Conservation (phyloP, 257 asterid species). For the Solanum megistacrolobum region DNA sequence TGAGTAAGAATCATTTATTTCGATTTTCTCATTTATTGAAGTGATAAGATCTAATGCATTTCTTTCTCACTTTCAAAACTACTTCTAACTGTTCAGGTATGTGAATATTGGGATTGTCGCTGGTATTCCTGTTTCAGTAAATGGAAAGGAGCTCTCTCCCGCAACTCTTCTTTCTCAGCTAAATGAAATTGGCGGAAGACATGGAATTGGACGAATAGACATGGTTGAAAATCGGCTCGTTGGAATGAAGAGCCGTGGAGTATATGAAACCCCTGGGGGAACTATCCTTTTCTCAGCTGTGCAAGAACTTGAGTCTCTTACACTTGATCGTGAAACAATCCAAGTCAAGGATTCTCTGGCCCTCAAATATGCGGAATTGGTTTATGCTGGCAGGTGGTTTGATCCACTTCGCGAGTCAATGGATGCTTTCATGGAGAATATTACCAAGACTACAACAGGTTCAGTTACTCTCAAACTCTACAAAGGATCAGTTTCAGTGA, state of each 20-base stretch:
- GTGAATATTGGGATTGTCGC: conserved; percentile 62
- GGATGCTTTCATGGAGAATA: conserved; percentile 91
- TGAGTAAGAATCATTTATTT: conserved; percentile 38
- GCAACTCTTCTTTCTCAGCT: conserved; percentile 72
- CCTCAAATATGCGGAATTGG: conserved; percentile 82
- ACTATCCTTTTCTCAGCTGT: conserved; percentile 74
- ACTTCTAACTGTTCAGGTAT: conserved; percentile 31
- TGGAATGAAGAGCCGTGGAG: conserved; percentile 98
- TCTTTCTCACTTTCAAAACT: neutral
- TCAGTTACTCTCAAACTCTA: conserved; percentile 76
- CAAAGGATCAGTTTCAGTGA: conserved; percentile 63
- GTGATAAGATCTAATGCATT: neutral
- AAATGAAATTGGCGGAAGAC: conserved; percentile 76
- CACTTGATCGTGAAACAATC: conserved; percentile 85
- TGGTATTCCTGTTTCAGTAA: conserved; percentile 72
- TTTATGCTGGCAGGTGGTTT: conserved; percentile 86
- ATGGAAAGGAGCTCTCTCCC: conserved; percentile 69
- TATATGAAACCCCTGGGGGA: conserved; percentile 93
- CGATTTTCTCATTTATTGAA: neutral
- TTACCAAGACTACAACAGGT: conserved; percentile 69
- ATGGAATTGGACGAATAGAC: conserved; percentile 85
- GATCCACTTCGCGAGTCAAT: conserved; percentile 88
- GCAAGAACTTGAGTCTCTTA: conserved; percentile 86
- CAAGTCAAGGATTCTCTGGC: conserved; percentile 79
- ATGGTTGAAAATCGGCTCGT: conserved; percentile 91